Evolutionary conservation across 257 asterid genomes (phyloP).

Genomic region (Nicotiana paniculata): DNA sequence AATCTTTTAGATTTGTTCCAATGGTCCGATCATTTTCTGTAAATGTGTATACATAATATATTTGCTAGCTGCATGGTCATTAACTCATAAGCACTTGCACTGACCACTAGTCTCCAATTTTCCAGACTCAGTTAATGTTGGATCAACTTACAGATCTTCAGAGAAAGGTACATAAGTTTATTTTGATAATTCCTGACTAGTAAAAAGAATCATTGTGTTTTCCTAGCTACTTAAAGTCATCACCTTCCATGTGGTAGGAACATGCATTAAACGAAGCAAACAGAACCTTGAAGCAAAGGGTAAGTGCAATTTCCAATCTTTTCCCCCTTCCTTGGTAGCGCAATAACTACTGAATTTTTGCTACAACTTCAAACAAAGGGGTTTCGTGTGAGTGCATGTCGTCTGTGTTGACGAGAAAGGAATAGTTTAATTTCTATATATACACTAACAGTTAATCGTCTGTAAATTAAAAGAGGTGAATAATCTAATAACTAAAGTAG

Average conservation of each 20-base stretch:
- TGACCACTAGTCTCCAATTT: not conserved
- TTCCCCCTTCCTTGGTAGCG: not conserved
- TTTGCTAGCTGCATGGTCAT: too few species aligned
- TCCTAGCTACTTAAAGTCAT: not conserved
- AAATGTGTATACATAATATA: too few species aligned
- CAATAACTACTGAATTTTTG: not conserved
- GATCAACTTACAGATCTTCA: conserved; percentile 90
- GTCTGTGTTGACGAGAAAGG: not conserved
- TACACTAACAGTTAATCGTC: too few species aligned
- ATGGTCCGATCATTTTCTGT: not conserved
- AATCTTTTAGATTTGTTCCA: not conserved
- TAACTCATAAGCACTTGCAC: not conserved
- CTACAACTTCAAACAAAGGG: not conserved
- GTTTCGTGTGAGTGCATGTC: not conserved
- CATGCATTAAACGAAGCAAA: conserved; percentile 93
- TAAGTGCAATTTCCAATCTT: conserved; percentile 15
- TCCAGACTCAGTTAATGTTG: conserved; percentile 94
- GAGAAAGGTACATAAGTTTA: conserved; percentile 46
- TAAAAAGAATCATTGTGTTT: not conserved
- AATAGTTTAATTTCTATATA: too few species aligned
- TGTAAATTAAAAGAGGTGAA: too few species aligned
- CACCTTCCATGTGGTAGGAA: conserved; percentile 43
- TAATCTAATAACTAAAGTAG: too few species aligned
- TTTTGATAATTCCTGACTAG: not conserved
- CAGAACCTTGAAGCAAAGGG: conserved; percentile 83